Evolutionary conservation across 305 asterid genomes (phyloP), one percentile per base, ranked within the genome.

Genomic region (Rubia peregrina): DNA sequence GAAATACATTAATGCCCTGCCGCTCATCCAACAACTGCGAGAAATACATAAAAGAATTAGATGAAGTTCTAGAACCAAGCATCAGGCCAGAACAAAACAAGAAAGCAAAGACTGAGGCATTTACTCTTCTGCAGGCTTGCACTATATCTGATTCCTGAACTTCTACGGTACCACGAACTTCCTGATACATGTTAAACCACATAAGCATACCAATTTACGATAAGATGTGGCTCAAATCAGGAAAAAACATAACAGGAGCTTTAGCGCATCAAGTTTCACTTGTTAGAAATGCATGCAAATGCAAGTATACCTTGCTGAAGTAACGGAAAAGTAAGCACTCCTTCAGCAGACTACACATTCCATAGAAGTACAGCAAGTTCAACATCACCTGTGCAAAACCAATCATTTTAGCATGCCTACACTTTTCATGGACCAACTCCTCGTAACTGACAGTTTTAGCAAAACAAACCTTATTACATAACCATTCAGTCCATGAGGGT

Each of bases 401-500:
- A 62, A 69, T 60, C 71, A 63, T 38, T 55, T 63, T 65, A 73
- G 65, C 40, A 60, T 30, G 30, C 13, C 71, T 3, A 7, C 16
- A 22, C 48, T 9, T 26, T 75, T 49, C 69, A 38, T 16, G 4
- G 44, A 24, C 49, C 19, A 62, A 30, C 40, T 70, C 41, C 19
- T 57, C 69, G 3, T 22, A 41, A 30, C 26, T 59, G 61, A 26
- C 1, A 16, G 74, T 17, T 41, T 24, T 46, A 44, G 59, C 48
- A 79, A 73, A 66, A n/a, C 49, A 9, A 49, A 90, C 97, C 96
- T 91, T 89, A 75, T 91, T 91, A 69, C 88, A 81, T 60, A 89
- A 83, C 97, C 96, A 89, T 82, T 91, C 97, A 10, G 90, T 78
- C 97, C 97, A 91, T n/a, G 95, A 87, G 69, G 97, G 92, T 67